These are phyloP conservation scores for Trypanosomatidae sp. DNA, from an alignment of 208 protist genomes.

Conservation along the genomic window DNA sequence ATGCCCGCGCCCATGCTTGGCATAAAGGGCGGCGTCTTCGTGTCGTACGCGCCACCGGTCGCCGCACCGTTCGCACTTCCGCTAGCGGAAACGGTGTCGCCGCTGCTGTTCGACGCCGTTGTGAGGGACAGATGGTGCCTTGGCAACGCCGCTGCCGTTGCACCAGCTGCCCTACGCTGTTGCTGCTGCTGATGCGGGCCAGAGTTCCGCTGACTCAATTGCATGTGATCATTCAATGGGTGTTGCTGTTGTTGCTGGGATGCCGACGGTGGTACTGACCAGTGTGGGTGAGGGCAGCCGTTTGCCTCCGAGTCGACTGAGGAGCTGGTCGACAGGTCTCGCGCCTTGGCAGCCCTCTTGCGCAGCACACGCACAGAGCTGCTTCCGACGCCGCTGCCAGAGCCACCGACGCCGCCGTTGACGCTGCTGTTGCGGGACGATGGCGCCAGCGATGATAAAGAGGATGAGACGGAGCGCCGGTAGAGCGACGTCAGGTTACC, in stretches of 20 bases:
- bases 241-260: neutral
- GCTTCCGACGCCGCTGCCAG: conserved; percentile 8
- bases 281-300: neutral
- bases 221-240: too few relatives aligned
- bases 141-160: neutral
- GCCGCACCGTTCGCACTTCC: neutral
- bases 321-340: conserved; percentile 18
- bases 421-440: conserved; percentile 26
- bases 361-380: conserved; percentile 20
- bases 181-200: neutral
- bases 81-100: too few relatives aligned
- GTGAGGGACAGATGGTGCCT: neutral
- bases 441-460: conserved; percentile 7
- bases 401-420: conserved; percentile 10
- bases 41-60: conserved; percentile 7
- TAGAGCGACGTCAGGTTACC: neutral
- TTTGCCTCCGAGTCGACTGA: conserved; percentile 15
- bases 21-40: conserved; percentile 17
- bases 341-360: conserved; percentile 27
- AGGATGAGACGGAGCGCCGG: conserved; percentile 15
- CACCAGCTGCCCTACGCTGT: neutral
- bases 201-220: too few relatives aligned
- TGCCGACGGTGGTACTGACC: neutral
- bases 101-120: conserved; percentile 1
- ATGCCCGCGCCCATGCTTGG: neutral